Evolutionary conservation across 208 protist genomes (phyloP), one percentile per base, ranked within the genome.

Genomic region (Leptomonas pyrrhocoris): DNA sequence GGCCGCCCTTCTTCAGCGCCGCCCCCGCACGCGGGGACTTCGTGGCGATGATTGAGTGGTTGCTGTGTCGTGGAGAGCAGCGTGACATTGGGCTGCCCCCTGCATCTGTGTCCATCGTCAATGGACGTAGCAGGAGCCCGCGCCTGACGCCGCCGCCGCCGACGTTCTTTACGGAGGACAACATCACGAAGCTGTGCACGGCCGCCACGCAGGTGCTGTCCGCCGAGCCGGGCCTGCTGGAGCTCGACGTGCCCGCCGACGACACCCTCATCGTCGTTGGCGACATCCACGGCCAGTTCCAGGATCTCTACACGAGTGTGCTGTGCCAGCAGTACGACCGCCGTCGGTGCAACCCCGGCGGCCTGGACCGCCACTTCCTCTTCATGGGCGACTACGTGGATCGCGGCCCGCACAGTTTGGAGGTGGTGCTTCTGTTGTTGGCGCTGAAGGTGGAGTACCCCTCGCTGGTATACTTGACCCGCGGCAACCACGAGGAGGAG

Each of bases 351-450:
- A 73, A 73, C 65, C 54, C 56, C 0, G 50, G 65, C n/a, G 65
- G 70, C 6, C 50, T 64, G 28, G 60, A 74, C 59, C 31, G 77
- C 34, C 77, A 60, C 57, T 92, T 92, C 62, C 86, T 99, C 27
- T 99, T 99, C 86, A 86, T 99, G 19, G 99, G 98, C 19, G 98
- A 99, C 78, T 99, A 99, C 77, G 98, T 99, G n/a, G 98, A 99
- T 73, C 77, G 81, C 45, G 81, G 81, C 46, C 77, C 81, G 38
- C 59, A 83, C 58, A 86, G 81, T 64, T 55, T 83, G 31, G 77
- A 86, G 73, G 72, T 82, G 45, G 75, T 80, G 54, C 70, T 86
- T 70, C 81, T 86, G 86, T 97, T 94, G 38, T 68, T 94, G 23
- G 89, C 88, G n/a, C 81, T 95, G 36, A 94, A 94, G 70, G 83